Conservation (phyloP, 179 eudicot genomes). For the Spergularia azorica region DNA sequence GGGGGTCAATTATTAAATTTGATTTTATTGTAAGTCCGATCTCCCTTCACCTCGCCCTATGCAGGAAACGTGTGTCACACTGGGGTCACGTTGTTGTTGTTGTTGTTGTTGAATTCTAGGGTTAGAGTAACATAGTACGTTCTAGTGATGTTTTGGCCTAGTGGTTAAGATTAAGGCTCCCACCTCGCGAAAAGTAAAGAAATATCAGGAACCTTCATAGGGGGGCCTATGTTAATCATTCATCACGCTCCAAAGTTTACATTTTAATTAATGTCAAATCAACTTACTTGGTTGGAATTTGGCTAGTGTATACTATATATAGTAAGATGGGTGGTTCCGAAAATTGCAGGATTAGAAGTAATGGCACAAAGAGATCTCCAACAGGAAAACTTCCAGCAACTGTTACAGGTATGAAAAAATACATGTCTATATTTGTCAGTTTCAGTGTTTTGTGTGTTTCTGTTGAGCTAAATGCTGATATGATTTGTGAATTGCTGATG, state of each 20-base stretch:
- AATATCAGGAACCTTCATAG: background rate
- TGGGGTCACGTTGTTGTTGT: no score
- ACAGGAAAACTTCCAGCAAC: slow-evolving; percentile 56
- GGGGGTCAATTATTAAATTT: background rate
- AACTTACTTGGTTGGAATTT: background rate
- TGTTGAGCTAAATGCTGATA: background rate
- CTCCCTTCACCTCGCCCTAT: no score
- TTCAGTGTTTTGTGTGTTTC: background rate
- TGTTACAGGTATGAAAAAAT: slow-evolving; percentile 36
- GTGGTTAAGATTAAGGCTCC: background rate
- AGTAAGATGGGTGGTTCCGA: slow-evolving; percentile 3
- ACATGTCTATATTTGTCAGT: background rate
- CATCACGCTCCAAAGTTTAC: slow-evolving; percentile 14
- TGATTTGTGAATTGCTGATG: background rate
- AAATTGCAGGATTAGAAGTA: slow-evolving; percentile 52
- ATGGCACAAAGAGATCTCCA: slow-evolving; percentile 58
- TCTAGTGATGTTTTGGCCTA: background rate
- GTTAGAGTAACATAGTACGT: no score
- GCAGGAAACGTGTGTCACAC: no score
- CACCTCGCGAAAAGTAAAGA: background rate
- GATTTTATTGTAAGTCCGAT: no score
- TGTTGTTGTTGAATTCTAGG: no score
- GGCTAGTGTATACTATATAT: slow-evolving; percentile 4
- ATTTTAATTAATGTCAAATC: background rate
- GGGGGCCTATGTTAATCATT: slow-evolving; percentile 8